Percentiles rank a stretch among this genome's conserved stretches.
phyloP scores from a whole-genome alignment of 495 filamentous ascomycete species.

The Penicillium flavigenum region DNA sequence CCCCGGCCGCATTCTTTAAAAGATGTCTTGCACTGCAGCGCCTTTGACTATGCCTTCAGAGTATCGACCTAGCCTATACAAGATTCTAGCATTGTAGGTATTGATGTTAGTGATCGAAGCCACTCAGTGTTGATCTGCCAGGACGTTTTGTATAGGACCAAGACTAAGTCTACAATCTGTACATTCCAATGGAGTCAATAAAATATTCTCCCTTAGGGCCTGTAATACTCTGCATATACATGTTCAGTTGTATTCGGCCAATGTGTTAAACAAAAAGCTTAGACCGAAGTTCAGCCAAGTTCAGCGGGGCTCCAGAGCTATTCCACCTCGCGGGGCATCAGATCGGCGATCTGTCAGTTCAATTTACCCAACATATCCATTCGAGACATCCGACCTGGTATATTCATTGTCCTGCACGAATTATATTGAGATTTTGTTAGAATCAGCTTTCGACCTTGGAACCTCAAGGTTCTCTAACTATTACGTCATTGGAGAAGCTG shows the following conservation, averaged over 20 bases:
- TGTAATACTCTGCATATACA: too few relatives aligned
- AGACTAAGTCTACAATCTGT: slow-evolving; percentile 6
- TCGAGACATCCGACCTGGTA: not conserved
- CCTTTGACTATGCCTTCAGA: too few relatives aligned
- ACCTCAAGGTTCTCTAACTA: not conserved
- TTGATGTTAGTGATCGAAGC: not conserved
- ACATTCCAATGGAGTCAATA: slow-evolving; percentile 4
- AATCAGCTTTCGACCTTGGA: not conserved
- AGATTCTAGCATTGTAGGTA: too few relatives aligned
- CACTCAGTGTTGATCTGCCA: not conserved
- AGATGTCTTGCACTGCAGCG: too few relatives aligned
- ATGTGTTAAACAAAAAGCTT: not conserved
- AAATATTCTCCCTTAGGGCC: not conserved
- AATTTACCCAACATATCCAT: not conserved
- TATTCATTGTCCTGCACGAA: not conserved
- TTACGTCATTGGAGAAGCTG: slow-evolving; percentile 3
- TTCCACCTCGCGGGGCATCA: slow-evolving; percentile 6
- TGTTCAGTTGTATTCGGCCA: not conserved
- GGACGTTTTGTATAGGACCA: not conserved
- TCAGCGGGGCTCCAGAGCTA: slow-evolving; percentile 1
- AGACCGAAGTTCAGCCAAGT: not conserved
- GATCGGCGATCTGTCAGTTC: not conserved
- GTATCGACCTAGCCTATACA: too few relatives aligned
- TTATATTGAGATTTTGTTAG: not conserved
- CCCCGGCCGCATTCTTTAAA: too few relatives aligned